Conservation (phyloP, 306 rosid genomes). For the Cicer yamashitae region DNA sequence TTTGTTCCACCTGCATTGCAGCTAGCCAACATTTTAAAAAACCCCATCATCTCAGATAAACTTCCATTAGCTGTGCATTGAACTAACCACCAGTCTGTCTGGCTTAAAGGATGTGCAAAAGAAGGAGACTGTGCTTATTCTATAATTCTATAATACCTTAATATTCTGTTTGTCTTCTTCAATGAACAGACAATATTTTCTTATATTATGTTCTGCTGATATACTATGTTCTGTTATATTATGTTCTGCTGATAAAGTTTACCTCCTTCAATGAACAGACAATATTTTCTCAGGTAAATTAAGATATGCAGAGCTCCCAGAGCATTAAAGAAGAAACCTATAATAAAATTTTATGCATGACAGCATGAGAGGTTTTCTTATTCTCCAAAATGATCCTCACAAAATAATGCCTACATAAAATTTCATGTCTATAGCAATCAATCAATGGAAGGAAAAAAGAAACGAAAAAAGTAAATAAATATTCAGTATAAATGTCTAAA, state of each 20-base stretch:
- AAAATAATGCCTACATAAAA: slow-evolving; percentile 33
- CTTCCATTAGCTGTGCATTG: neutral
- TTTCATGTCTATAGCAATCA: slow-evolving; percentile 13
- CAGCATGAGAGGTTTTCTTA: neutral
- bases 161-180: slow-evolving; percentile 9
- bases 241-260: neutral
- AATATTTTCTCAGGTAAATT: slow-evolving; percentile 31
- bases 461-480: neutral
- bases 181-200: slow-evolving; percentile 19
- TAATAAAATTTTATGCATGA: slow-evolving; percentile 23
- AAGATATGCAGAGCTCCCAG: slow-evolving; percentile 16
- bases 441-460: slow-evolving; percentile 22
- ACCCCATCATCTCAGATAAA: neutral
- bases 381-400: slow-evolving; percentile 17
- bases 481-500: slow-evolving; percentile 36
- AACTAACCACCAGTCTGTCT: neutral
- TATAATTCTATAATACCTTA: slow-evolving; percentile 18
- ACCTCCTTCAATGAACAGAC: slow-evolving; percentile 8
- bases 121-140: neutral
- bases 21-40: neutral
- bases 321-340: slow-evolving; percentile 18
- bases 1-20: slow-evolving; percentile 14
- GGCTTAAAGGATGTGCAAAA: neutral
- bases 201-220: slow-evolving; percentile 9
- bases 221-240: neutral